A percentile compares a stretch with the other conserved stretches of the same genome.
Evolutionary conservation across 495 filamentous ascomycete species (phyloP).

Genomic region (Sporormia fimetaria): DNA sequence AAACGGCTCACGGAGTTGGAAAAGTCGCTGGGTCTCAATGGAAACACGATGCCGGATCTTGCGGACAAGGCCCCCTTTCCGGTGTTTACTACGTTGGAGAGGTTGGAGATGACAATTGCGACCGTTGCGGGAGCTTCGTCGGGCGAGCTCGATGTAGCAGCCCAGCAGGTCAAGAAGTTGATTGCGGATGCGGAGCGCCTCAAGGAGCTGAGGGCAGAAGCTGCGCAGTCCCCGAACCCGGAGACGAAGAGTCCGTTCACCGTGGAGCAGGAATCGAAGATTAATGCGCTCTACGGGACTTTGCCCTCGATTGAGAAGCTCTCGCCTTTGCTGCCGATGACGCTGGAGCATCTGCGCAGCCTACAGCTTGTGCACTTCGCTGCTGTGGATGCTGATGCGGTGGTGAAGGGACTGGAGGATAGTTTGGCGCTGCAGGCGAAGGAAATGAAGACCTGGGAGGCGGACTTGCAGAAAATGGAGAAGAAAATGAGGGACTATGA

Average conservation of each 20-base stretch:
- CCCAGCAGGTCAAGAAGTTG: slow-evolving; percentile 58
- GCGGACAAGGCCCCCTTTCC: slow-evolving; percentile 47
- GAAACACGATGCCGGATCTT: slow-evolving; percentile 52
- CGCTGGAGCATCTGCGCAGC: slow-evolving; percentile 76
- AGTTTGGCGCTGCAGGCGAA: slow-evolving; percentile 69
- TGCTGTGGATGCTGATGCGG: slow-evolving; percentile 74
- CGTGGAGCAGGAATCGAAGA: slow-evolving; percentile 55
- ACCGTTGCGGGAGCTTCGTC: slow-evolving; percentile 52
- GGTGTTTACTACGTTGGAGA: slow-evolving; percentile 68
- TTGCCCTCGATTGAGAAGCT: slow-evolving; percentile 82
- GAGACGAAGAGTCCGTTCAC: slow-evolving; percentile 2
- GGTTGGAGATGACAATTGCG: slow-evolving; percentile 60
- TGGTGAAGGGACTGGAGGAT: slow-evolving; percentile 61
- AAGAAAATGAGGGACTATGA: slow-evolving; percentile 55
- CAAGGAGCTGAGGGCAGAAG: slow-evolving; percentile 54
- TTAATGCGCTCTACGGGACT: slow-evolving; percentile 84
- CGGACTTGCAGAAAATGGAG: slow-evolving; percentile 71
- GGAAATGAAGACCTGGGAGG: slow-evolving; percentile 79
- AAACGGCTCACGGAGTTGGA: slow-evolving; percentile 66
- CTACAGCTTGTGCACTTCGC: slow-evolving; percentile 76
- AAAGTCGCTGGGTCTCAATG: slow-evolving; percentile 65
- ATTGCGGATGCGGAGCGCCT: slow-evolving; percentile 71
- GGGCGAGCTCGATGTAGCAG: slow-evolving; percentile 61
- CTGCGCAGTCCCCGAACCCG: slow-evolving; percentile 26
- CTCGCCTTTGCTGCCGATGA: slow-evolving; percentile 68